Evolutionary conservation across 2,329 filamentous ascomycete genomes (phyloP).

Genomic region (Microsporum canis): DNA sequence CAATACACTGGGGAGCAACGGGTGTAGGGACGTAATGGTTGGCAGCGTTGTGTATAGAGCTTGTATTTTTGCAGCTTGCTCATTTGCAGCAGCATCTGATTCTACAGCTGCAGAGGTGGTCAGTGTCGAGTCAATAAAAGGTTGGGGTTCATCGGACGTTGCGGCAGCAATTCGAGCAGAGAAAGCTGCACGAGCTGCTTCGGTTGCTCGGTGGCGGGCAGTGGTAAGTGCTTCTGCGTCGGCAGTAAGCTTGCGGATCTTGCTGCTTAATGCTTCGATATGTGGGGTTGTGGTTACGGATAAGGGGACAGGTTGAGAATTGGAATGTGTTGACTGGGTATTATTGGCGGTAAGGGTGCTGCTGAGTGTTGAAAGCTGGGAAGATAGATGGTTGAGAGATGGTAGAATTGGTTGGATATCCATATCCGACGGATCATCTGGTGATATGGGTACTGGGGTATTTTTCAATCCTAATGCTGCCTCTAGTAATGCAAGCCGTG

Average conservation of each 20-base stretch:
- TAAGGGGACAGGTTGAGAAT: conserved; percentile 24
- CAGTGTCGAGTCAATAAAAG: conserved; percentile 20
- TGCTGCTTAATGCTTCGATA: conserved; percentile 34
- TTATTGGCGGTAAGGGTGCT: conserved; percentile 24
- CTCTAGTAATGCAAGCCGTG: conserved; percentile 67
- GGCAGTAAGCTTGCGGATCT: conserved; percentile 34
- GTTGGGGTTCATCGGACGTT: conserved; percentile 27
- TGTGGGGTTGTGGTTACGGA: conserved; percentile 26
- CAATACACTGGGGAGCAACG: conserved; percentile 71
- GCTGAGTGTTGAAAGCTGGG: conserved; percentile 64
- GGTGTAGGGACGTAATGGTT: conserved; percentile 75
- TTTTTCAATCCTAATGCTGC: conserved; percentile 67
- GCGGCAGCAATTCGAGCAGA: conserved; percentile 27
- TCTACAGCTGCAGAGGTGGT: conserved; percentile 37
- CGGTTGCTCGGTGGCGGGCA: conserved; percentile 33
- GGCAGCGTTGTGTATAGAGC: conserved; percentile 80
- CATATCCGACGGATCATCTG: conserved; percentile 40
- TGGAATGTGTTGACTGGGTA: neutral
- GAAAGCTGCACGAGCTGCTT: conserved; percentile 33
- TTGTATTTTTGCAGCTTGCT: conserved; percentile 78
- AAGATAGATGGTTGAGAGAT: conserved; percentile 67
- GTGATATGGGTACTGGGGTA: conserved; percentile 46
- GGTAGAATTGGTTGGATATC: conserved; percentile 59
- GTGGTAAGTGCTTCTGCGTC: conserved; percentile 36
- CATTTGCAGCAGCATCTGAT: conserved; percentile 38